Evolutionary conservation across 495 filamentous ascomycete genomes (phyloP).

Genomic region (Penicillium malachiteum): DNA sequence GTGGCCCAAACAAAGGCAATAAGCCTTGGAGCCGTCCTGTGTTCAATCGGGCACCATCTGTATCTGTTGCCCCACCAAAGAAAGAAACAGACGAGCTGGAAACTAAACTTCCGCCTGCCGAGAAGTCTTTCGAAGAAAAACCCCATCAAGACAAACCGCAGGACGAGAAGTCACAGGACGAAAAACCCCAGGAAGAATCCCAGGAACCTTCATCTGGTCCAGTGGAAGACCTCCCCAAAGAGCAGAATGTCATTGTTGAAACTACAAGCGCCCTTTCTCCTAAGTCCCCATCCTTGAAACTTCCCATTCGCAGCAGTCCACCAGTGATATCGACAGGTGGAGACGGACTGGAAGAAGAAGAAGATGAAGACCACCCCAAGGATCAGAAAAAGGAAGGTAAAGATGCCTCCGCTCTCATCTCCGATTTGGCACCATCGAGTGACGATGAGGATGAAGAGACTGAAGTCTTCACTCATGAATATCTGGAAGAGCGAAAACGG

Average conservation of each 20-base stretch:
- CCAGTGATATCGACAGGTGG: constrained; percentile 6
- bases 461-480: constrained; percentile 48
- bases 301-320: constrained; percentile 17
- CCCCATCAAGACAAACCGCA: neutral
- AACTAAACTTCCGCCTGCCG: neutral
- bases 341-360: neutral
- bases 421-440: constrained; percentile 34
- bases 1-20: constrained; percentile 41
- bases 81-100: constrained; percentile 27
- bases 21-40: constrained; percentile 64
- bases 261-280: constrained; percentile 5
- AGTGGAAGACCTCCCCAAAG: neutral
- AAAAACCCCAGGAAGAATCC: neutral
- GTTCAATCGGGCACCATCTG: constrained; percentile 30
- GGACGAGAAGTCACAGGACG: neutral
- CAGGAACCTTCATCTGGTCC: no score
- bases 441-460: constrained; percentile 51
- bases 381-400: neutral
- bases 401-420: constrained; percentile 20
- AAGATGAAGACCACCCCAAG: neutral
- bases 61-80: constrained; percentile 34
- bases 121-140: neutral
- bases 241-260: neutral
- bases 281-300: constrained; percentile 12
- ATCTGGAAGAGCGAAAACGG: constrained; percentile 48